A percentile compares a stretch with the other conserved stretches of the same genome.
These are phyloP conservation scores for Ophiostoma ips DNA, from an alignment of 2,329 filamentous ascomycete species.

Conservation along the genomic window DNA sequence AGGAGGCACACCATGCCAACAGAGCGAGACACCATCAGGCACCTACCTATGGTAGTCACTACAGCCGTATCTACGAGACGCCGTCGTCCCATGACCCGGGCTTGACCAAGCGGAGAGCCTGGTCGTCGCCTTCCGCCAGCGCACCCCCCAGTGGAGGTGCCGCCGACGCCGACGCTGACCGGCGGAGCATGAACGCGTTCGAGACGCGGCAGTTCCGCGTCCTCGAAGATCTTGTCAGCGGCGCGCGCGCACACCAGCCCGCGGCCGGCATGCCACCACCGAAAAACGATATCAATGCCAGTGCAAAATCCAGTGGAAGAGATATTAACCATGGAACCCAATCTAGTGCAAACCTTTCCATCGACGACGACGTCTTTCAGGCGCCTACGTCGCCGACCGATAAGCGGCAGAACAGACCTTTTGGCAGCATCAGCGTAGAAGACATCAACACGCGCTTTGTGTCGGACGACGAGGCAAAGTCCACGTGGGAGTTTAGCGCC, in stretches of 20 bases:
- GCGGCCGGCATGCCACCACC: too few species aligned
- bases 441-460: slow-evolving; percentile 50
- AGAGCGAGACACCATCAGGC: too few species aligned
- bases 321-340: slow-evolving; percentile 12
- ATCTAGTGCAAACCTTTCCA: slow-evolving; percentile 37
- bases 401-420: slow-evolving; percentile 16
- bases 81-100: neutral
- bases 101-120: slow-evolving; percentile 1
- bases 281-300: too few species aligned
- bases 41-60: too few species aligned
- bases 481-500: slow-evolving; percentile 38
- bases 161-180: neutral
- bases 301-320: too few species aligned
- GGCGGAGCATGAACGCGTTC: slow-evolving; percentile 14
- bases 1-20: too few species aligned
- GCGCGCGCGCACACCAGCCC: neutral
- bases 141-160: slow-evolving; percentile 8
- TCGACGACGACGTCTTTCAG: slow-evolving; percentile 28
- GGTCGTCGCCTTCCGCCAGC: slow-evolving; percentile 15
- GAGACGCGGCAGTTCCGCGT: slow-evolving; percentile 14
- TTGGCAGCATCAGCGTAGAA: slow-evolving; percentile 38
- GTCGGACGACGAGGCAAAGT: slow-evolving; percentile 29
- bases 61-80: neutral
- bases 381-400: slow-evolving; percentile 15
- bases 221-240: slow-evolving; percentile 9